Evolutionary conservation across 169 alveolate species (phyloP), one percentile per base, ranked within the genome.

Genomic region (Miamiensis avidus): DNA sequence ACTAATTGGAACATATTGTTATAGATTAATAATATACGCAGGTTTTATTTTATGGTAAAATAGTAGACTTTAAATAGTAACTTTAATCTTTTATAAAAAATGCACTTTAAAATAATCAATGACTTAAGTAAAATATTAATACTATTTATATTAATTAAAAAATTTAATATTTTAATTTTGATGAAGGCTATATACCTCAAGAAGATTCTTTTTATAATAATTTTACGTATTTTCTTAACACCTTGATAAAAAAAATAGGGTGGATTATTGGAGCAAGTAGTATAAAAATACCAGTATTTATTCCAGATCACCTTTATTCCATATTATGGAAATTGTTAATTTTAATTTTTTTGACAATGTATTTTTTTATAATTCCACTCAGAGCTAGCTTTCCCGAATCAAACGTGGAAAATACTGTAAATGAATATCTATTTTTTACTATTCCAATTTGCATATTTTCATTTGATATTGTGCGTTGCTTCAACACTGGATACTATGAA

Each of bases 401-500:
- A 20, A 49, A 49, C 20, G 4, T 49, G n/a, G n/a, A n/a, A 49
- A 49, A 49, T 20, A 49, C 69, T 49, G 20, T 11, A 49, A 11
- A 49, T 20, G 69, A 49, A n/a, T n/a, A n/a, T 49, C 4, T 49
- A 49, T 49, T 49, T 49, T 49, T 49, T 11, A 49, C 4, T 11
- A 49, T 20, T 49, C 20, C 69, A 11, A 11, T 49, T 4, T 4
- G 4, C 4, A 49, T 49, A 11, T 49, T 49, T 49, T 49, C 20
- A 20, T 11, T 64, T 16, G 82, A 75, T 34, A 75, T 74, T 33
- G 4, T 76, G 25, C n/a, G 34, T 73, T 73, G 73, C 34, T 69
- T 33, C 49, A 29, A 33, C 74, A 6, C 34, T 11, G 65, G 74
- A 27, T 82, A 82, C 74, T 75, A 82, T 34, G 75, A 82, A 72